Percentiles rank a stretch among this genome's conserved stretches.
phyloP scores from a whole-genome alignment of 1,284 basidiomycete species.

The Porogramme epimiltina region DNA sequence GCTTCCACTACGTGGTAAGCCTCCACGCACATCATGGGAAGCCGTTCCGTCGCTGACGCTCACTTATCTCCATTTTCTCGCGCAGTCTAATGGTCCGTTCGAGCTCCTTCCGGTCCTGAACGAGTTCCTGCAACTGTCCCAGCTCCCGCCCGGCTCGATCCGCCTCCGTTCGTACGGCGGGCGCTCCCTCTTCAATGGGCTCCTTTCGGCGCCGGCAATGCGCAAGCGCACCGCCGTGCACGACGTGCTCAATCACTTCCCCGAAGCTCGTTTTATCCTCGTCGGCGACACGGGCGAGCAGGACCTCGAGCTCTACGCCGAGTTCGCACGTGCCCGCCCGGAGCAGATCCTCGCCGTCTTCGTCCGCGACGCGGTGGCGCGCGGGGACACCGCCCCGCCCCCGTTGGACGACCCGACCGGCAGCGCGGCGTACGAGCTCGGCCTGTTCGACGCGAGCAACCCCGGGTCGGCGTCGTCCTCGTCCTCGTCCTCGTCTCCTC shows the following conservation, averaged over 20 bases:
- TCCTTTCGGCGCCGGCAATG: constrained; percentile 72
- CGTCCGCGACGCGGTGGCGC: constrained; percentile 68
- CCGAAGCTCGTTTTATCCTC: constrained; percentile 75
- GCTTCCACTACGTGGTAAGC: constrained; percentile 88
- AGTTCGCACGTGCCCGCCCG: constrained; percentile 69
- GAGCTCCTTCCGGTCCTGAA: constrained; percentile 81
- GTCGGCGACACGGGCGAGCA: constrained; percentile 90
- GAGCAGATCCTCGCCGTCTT: constrained; percentile 72
- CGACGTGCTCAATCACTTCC: constrained; percentile 80
- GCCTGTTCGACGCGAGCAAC: constrained; percentile 4
- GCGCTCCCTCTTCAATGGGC: constrained; percentile 77
- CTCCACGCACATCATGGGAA: background rate
- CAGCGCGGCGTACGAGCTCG: constrained; percentile 28
- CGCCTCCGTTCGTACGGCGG: constrained; percentile 83
- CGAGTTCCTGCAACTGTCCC: constrained; percentile 75
- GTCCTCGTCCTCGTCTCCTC: constrained; percentile 1
- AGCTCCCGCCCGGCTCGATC: constrained; percentile 71
- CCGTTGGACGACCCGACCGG: constrained; percentile 62
- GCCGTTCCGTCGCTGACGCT: background rate
- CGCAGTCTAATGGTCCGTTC: constrained; percentile 85
- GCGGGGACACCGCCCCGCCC: constrained; percentile 26
- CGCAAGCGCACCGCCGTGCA: constrained; percentile 81
- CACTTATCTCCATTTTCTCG: background rate
- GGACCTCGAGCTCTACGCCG: constrained; percentile 83
- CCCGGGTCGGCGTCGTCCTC: background rate